A percentile compares a stretch with the other conserved stretches of the same genome.
Conservation (phyloP, 768 basidiomycete genomes). For the Hortiboletus campestris region DNA sequence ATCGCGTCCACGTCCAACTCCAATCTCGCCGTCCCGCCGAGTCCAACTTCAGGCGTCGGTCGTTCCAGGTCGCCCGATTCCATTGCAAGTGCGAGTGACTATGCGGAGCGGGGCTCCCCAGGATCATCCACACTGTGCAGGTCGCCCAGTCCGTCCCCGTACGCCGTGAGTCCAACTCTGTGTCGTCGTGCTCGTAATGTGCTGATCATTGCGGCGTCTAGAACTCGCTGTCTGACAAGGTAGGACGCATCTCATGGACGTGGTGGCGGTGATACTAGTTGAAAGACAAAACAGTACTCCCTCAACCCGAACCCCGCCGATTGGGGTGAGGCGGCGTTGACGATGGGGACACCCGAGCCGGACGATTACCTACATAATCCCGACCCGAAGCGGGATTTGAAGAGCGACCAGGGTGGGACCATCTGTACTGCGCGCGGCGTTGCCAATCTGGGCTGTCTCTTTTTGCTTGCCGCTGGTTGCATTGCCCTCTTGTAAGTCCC, state of each 20-base stretch:
- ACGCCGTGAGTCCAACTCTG: conserved; percentile 19
- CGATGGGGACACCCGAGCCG: conserved; percentile 45
- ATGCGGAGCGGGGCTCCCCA: conserved; percentile 16
- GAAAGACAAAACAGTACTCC: conserved; percentile 32
- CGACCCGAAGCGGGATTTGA: conserved; percentile 51
- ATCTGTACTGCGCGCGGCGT: conserved; percentile 63
- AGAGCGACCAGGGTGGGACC: conserved; percentile 54
- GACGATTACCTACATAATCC: conserved; percentile 69
- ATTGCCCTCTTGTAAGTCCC: conserved; percentile 56
- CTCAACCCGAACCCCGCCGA: conserved; percentile 44
- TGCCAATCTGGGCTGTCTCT: conserved; percentile 64
- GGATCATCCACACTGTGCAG: conserved; percentile 11
- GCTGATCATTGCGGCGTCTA: conserved; percentile 2
- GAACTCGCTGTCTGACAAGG: conserved; percentile 31
- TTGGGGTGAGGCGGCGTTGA: conserved; percentile 48
- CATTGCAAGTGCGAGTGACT: conserved; percentile 15
- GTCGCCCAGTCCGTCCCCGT: conserved; percentile 28
- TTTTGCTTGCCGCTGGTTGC: conserved; percentile 48
- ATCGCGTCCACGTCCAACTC: conserved; percentile 26
- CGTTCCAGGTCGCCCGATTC: conserved; percentile 19
- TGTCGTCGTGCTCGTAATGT: not conserved
- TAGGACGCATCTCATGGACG: not conserved
- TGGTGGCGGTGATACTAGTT: not conserved
- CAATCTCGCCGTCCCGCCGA: conserved; percentile 18
- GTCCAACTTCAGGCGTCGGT: conserved; percentile 15